Percentiles rank a stretch among this genome's conserved stretches.
phyloP scores from a whole-genome alignment of 2,329 filamentous ascomycete genomes.

The Penicillium capsulatum region DNA sequence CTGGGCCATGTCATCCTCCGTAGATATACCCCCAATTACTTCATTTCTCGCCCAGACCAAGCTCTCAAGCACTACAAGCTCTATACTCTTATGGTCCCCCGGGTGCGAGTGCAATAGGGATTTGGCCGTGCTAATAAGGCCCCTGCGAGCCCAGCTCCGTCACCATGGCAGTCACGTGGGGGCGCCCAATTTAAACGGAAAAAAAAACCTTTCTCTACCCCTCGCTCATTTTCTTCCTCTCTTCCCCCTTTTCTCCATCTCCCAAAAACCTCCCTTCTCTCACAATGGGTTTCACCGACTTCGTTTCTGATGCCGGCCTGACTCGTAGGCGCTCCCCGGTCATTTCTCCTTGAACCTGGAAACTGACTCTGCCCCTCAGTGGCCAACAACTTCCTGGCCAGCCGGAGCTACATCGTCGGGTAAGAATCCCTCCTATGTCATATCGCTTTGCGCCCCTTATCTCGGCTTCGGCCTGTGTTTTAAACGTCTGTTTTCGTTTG shows the following conservation, averaged over 20 bases:
- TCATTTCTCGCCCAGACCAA: too few species aligned
- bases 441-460: constrained; percentile 19
- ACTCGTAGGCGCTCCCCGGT: constrained; percentile 47
- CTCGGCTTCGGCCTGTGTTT: constrained; percentile 1
- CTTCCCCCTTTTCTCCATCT: constrained; percentile 12
- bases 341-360: constrained; percentile 20
- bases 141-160: constrained; percentile 23
- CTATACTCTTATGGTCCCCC: too few species aligned
- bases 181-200: constrained; percentile 22
- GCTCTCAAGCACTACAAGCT: too few species aligned
- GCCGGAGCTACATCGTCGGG: constrained; percentile 78
- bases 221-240: constrained; percentile 20
- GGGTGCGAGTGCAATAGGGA: too few species aligned
- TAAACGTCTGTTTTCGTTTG: constrained; percentile 40
- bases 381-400: constrained; percentile 47
- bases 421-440: constrained; percentile 46
- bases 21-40: too few species aligned
- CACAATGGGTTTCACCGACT: constrained; percentile 64
- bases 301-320: constrained; percentile 60
- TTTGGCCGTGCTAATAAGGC: neutral
- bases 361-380: constrained; percentile 38
- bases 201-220: constrained; percentile 33
- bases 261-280: constrained; percentile 23
- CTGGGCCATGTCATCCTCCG: too few species aligned
- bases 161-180: constrained; percentile 30